Conservation (phyloP, 179 eudicot species). For the Gypsophila paniculata region DNA sequence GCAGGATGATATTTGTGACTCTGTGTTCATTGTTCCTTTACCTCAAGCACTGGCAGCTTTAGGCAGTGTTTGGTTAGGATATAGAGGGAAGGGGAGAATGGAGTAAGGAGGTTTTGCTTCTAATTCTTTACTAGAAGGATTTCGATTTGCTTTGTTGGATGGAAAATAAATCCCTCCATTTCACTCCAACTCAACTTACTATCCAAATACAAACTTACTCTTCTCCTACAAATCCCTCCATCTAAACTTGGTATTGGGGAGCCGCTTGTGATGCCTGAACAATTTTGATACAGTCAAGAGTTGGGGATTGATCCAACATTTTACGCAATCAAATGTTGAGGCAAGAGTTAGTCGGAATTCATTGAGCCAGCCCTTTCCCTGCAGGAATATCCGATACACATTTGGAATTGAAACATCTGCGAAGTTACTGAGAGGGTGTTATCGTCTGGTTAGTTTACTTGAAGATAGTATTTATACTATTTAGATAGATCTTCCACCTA, state of each 20-base stretch:
- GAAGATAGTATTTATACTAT: not conserved
- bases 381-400: not conserved
- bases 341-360: not conserved
- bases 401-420: not conserved
- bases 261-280: not conserved
- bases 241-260: not conserved
- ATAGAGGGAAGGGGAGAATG: not conserved
- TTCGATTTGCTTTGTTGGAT: not conserved
- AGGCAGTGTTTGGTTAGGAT: not conserved
- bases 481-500: not conserved
- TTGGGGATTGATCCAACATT: not conserved
- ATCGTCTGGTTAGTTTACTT: constrained; percentile 9
- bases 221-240: not conserved
- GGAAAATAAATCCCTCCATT: not conserved
- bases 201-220: too few species aligned
- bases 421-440: not conserved
- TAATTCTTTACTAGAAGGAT: too few species aligned
- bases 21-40: not conserved
- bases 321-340: constrained; percentile 3
- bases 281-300: not conserved
- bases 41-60: not conserved
- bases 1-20: constrained; percentile 5
- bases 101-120: not conserved
- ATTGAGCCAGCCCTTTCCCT: not conserved
- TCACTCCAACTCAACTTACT: not conserved